A percentile compares a stretch with the other conserved stretches of the same genome.
Conservation (phyloP, 768 basidiomycete species). For the Lactarius vividus region DNA sequence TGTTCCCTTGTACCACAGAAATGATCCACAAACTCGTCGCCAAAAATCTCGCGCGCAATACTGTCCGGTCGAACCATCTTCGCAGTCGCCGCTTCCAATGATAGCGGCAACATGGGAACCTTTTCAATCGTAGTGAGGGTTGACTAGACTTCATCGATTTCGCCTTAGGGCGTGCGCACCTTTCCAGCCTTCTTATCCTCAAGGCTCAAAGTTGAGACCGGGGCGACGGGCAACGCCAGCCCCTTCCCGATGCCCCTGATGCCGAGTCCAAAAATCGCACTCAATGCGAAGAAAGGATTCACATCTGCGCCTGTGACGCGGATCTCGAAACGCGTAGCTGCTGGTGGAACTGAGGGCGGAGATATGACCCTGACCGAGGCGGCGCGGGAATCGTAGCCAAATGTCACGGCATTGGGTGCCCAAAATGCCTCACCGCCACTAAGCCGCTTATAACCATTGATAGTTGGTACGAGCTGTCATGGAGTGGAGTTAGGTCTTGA, state of each 20-base stretch:
- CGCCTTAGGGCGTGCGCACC: constrained; percentile 34
- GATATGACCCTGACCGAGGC: constrained; percentile 91
- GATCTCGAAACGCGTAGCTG: constrained; percentile 88
- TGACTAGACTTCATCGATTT: not conserved
- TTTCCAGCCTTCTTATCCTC: constrained; percentile 59
- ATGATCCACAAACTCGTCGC: constrained; percentile 90
- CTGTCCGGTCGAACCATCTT: constrained; percentile 77
- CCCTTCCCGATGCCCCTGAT: constrained; percentile 84
- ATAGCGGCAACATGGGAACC: constrained; percentile 74
- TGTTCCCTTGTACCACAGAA: constrained; percentile 94
- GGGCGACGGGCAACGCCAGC: constrained; percentile 62
- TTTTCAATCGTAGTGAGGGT: constrained; percentile 30
- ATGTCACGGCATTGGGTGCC: constrained; percentile 91
- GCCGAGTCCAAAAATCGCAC: constrained; percentile 85
- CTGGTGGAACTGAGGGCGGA: constrained; percentile 78
- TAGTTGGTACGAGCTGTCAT: constrained; percentile 74
- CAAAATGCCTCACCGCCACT: constrained; percentile 92
- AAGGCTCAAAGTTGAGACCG: constrained; percentile 56
- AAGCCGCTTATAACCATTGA: constrained; percentile 97
- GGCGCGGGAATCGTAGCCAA: constrained; percentile 93
- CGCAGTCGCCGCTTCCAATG: constrained; percentile 74
- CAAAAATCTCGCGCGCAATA: constrained; percentile 84
- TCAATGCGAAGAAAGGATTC: constrained; percentile 87
- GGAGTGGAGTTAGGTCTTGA: not conserved
- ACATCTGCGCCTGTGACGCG: constrained; percentile 97